Base-by-base conservation (phyloP, 768 basidiomycete species). In the Mycena venus region DNA sequence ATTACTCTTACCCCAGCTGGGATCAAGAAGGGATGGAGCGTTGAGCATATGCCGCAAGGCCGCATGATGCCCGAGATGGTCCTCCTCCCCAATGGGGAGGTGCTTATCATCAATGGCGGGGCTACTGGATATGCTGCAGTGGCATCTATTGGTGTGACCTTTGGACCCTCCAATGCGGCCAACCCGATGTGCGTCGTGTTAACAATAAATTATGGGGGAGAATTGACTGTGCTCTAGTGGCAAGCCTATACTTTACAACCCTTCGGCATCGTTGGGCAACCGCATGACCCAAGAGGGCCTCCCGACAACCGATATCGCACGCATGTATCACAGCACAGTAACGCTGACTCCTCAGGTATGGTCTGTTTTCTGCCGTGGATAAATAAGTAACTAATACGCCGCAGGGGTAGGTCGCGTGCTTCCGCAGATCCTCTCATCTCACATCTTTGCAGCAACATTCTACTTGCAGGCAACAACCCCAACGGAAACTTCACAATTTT, bases 31-130 rank as follows among this genome's bases (percentile, higher is more conserved):
- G 59, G 91, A 86, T 83, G 84, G 78, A 31, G 85, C 32, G 87
- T 89, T 59, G 90, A 91, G 72, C 73, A 84, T 34, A 83, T 91
- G 70, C 88, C 88, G 7, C 84, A 87, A 44, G 88, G 86, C 9
- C 84, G 91, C 51, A 85, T 86, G 17, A 92, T 92, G 91, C 90
- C 90, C 15, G 88, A 89, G 76, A 83, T 91, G 75, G 87, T 91
- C 77, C 74, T 86, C 47, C 84, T 91, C 3, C 91, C 91, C 2
- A 88, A 89, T 72, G 90, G 89, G 9, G 84, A 86, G 70, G 73
- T 91, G 15, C 83, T 90, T 60, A 84, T 87, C 58, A 80, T 86
- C 34, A 91, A 92, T 78, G 91, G 91, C 55, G 90, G 84, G 6
- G 75, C 76, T 42, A 85, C 83, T 23, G 77, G 58, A 36, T 87